These are phyloP conservation scores for Dothideomycetes sp. DNA, from an alignment of 2,329 filamentous ascomycete species.

Conservation along the genomic window DNA sequence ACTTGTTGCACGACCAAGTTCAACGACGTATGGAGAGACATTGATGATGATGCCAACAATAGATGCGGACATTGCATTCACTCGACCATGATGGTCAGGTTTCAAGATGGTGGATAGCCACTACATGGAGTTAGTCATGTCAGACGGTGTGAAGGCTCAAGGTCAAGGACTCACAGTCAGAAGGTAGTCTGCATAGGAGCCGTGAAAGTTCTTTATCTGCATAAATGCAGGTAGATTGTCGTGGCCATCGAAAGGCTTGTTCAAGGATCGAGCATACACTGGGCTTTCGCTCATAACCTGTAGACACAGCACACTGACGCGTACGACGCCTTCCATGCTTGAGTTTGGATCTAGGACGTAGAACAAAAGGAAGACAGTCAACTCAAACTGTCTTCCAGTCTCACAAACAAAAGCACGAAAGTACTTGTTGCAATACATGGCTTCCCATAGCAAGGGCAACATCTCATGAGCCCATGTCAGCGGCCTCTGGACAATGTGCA, in stretches of 20 bases:
- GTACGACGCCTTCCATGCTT: conserved; percentile 85
- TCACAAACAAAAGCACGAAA: conserved; percentile 97
- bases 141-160: conserved; percentile 1
- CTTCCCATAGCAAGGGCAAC: conserved; percentile 96
- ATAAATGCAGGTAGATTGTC: conserved; percentile 77
- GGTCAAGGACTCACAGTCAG: conserved; percentile 57
- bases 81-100: conserved; percentile 6
- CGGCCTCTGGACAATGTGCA: conserved; percentile 45
- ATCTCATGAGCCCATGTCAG: conserved; percentile 88
- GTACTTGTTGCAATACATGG: conserved; percentile 91
- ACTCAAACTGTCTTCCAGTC: conserved; percentile 85
- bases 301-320: conserved; percentile 95
- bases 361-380: conserved; percentile 79
- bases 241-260: conserved; percentile 78
- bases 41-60: conserved; percentile 90
- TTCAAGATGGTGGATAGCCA: conserved; percentile 6
- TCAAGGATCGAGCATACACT: conserved; percentile 81
- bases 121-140: conserved; percentile 16
- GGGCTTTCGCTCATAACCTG: conserved; percentile 91
- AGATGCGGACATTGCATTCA: conserved; percentile 63
- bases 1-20: conserved; percentile 62
- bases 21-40: conserved; percentile 72
- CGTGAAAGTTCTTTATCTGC: conserved; percentile 71
- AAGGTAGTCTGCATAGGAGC: conserved; percentile 86
- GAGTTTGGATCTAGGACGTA: conserved; percentile 82